These are phyloP conservation scores for Sarocladium oryzae DNA, from an alignment of 2,329 filamentous ascomycete genomes.

Conservation along the genomic window DNA sequence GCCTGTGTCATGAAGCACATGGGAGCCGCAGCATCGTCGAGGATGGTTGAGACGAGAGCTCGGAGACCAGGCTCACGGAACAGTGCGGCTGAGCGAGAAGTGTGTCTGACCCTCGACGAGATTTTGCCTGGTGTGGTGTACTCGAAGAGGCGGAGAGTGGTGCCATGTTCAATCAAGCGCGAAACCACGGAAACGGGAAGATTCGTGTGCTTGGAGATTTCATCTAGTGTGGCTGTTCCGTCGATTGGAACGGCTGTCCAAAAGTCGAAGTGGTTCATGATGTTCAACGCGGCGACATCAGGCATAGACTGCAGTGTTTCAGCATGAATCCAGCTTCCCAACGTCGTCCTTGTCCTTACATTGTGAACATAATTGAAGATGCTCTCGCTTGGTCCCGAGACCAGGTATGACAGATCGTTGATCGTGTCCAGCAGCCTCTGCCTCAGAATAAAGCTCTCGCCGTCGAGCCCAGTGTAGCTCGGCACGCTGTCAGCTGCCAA, in stretches of 20 bases:
- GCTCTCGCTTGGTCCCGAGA: conserved; percentile 42
- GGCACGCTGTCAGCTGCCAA: conserved; percentile 37
- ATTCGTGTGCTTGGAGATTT: conserved; percentile 29
- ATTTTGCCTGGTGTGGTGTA: conserved; percentile 12
- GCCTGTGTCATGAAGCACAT: conserved; percentile 28
- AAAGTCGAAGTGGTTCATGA: conserved; percentile 46
- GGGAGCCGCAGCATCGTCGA: conserved; percentile 31
- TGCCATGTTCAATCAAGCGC: conserved; percentile 31
- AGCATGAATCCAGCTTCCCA: background rate
- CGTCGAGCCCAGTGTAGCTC: conserved; percentile 33
- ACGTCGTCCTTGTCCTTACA: conserved; percentile 19
- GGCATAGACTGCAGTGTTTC: conserved; percentile 29
- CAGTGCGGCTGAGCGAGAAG: conserved; percentile 31
- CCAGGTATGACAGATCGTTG: conserved; percentile 39
- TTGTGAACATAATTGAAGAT: conserved; percentile 38
- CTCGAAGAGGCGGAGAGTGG: conserved; percentile 32
- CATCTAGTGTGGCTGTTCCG: conserved; percentile 35
- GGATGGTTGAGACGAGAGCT: conserved; percentile 29
- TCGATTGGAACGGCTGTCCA: conserved; percentile 43
- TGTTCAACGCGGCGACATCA: conserved; percentile 36
- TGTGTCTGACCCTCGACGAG: conserved; percentile 25
- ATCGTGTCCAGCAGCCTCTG: conserved; percentile 38
- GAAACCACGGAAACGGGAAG: conserved; percentile 32
- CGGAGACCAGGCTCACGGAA: conserved; percentile 25
- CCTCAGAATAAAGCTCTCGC: conserved; percentile 35